Evolutionary conservation across 2,329 filamentous ascomycete genomes (phyloP), one percentile per base, ranked within the genome.

Genomic region (Arthroderma sp.): DNA sequence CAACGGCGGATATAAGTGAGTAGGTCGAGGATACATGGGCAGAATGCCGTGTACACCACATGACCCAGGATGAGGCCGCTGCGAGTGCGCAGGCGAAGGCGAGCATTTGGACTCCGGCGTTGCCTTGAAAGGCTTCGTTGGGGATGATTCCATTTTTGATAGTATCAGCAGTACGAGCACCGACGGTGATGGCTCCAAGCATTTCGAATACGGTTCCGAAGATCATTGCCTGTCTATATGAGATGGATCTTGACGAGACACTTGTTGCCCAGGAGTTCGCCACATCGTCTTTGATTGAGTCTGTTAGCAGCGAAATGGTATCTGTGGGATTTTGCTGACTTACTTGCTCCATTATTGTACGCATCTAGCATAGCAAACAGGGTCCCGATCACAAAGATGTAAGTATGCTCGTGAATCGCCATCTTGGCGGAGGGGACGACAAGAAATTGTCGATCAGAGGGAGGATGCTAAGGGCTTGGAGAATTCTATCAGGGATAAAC

Each of bases 251-350:
- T n/a, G 83, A 87, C 15, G 83, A 87, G 47, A 88, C 83, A 56
- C 77, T 81, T 54, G 84, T 88, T 5, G 83, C 83, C 80, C 82
- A 88, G 42, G 83, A 70, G 66, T 89, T 89, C 58, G 84, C 83
- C 46, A 89, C 83, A 81, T 88, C 84, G 64, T 87, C 78, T 81
- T 47, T 43, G 15, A 22, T 22, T 22, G 15, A 22, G 15, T 22
- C 15, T 22, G 15, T 22, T 22, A 22, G 15, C 15, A 3, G 11
- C 32, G 32, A 34, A 34, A 34, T 34, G 32, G 32, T 9, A 9
- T 34, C 8, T 8, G 32, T 9, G 11, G 8, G 8, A 11, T 9
- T 9, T 34, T 34, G 11, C 32, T 4, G 49, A 75, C 78, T 65
- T 67, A 84, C 80, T 85, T 55, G 81, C 81, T 61, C 81, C 81